Conservation (phyloP, 352 stramenopile species). For the Pythium phragmitis region DNA sequence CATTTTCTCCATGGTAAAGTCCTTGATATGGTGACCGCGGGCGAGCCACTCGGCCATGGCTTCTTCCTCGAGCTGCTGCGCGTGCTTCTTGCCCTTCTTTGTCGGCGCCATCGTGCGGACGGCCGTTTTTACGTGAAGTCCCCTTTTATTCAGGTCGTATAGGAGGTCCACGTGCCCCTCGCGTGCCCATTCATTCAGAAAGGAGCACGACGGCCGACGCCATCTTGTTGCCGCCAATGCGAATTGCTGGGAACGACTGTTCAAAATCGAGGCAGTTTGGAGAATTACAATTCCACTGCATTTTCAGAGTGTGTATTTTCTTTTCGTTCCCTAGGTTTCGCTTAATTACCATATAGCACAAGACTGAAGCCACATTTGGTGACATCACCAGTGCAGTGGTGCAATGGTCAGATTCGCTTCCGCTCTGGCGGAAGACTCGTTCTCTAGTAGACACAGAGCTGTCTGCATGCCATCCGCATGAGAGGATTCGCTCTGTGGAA, state of each 20-base stretch:
- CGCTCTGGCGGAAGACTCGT: not conserved
- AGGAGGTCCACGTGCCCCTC: too few relatives aligned
- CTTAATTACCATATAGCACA: conserved; percentile 5
- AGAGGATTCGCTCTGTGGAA: not conserved
- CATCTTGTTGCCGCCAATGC: conserved; percentile 7
- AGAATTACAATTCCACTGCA: not conserved
- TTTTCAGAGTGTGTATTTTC: not conserved
- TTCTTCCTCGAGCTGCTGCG: conserved; percentile 64
- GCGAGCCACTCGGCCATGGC: conserved; percentile 73
- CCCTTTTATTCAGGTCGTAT: too few relatives aligned
- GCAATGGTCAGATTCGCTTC: not conserved
- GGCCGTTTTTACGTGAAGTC: too few relatives aligned
- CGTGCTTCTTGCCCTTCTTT: conserved; percentile 26
- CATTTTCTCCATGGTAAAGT: conserved; percentile 84
- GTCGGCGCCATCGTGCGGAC: conserved; percentile 21
- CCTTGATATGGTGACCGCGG: conserved; percentile 49
- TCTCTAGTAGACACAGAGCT: conserved; percentile 4
- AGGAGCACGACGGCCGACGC: not conserved
- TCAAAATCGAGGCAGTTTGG: too few relatives aligned
- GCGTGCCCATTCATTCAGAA: conserved; percentile 4
- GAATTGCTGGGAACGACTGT: not conserved
- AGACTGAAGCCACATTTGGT: not conserved
- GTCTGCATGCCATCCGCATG: conserved; percentile 3
- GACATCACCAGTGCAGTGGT: conserved; percentile 5
- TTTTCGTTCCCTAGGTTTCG: not conserved